Conservation (phyloP, 495 filamentous ascomycete species). For the Rhizodiscina lignyota region DNA sequence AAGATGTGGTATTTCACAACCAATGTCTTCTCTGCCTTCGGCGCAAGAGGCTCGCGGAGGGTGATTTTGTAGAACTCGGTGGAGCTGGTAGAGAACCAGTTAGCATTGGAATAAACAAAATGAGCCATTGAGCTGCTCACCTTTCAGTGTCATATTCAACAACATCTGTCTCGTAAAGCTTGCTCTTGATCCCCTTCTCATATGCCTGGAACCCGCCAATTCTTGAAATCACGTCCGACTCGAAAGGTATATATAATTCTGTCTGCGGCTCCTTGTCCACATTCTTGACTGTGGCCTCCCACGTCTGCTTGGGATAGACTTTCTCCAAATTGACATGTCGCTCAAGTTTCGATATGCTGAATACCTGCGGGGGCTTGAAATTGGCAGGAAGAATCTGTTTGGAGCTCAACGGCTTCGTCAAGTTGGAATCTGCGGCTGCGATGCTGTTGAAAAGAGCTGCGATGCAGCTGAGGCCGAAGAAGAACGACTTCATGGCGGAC, state of each 20-base stretch:
- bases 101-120: neutral
- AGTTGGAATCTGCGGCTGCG: slow-evolving; percentile 19
- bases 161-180: slow-evolving; percentile 48
- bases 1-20: slow-evolving; percentile 72
- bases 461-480: slow-evolving; percentile 13
- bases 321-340: slow-evolving; percentile 87
- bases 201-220: slow-evolving; percentile 79
- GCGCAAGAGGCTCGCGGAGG: slow-evolving; percentile 54
- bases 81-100: slow-evolving; percentile 30
- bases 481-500: slow-evolving; percentile 22
- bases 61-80: slow-evolving; percentile 73
- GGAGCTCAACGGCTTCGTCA: slow-evolving; percentile 24
- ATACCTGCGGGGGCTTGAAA: slow-evolving; percentile 79
- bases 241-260: slow-evolving; percentile 82
- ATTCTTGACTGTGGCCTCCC: slow-evolving; percentile 93
- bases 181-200: slow-evolving; percentile 58
- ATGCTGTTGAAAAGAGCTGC: slow-evolving; percentile 11
- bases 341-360: slow-evolving; percentile 80
- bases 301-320: slow-evolving; percentile 68
- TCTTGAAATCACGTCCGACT: slow-evolving; percentile 48
- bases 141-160: slow-evolving; percentile 47
- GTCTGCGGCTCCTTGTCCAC: slow-evolving; percentile 54
- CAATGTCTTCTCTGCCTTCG: slow-evolving; percentile 64
- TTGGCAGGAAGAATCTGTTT: slow-evolving; percentile 44
- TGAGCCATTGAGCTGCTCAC: slow-evolving; percentile 21